phyloP scores from a whole-genome alignment of 352 stramenopile genomes.

The Globisporangium echinulatum region DNA sequence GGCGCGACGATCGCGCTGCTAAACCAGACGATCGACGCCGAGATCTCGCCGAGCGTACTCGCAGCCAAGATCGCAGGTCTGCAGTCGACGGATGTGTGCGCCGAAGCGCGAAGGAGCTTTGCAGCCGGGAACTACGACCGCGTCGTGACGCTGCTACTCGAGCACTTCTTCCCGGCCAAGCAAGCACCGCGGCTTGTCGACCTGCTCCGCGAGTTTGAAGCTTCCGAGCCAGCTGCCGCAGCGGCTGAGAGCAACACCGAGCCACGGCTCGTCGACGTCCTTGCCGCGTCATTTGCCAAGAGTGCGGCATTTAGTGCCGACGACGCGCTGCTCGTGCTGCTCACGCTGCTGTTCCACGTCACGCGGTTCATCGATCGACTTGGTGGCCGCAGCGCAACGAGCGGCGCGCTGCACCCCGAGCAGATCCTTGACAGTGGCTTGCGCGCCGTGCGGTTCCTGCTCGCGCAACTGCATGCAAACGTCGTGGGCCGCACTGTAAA shows the following conservation, averaged over 20 bases:
- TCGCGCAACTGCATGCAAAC: conserved; percentile 21
- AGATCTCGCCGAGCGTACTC: conserved; percentile 35
- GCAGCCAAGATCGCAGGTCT: conserved; percentile 43
- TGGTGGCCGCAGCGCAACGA: conserved; percentile 11
- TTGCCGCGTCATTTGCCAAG: conserved; percentile 32
- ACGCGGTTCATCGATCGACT: conserved; percentile 29
- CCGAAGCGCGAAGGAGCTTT: conserved; percentile 37
- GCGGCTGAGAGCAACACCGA: conserved; percentile 7
- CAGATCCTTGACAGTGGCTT: conserved; percentile 29
- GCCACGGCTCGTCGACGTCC: conserved; percentile 23
- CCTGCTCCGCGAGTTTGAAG: conserved; percentile 47
- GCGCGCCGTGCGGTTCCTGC: conserved; percentile 27
- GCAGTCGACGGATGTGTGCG: conserved; percentile 50
- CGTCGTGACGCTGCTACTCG: conserved; percentile 31
- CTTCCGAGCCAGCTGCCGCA: conserved; percentile 8
- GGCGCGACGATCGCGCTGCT: conserved; percentile 20
- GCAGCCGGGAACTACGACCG: conserved; percentile 28
- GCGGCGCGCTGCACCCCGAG: conserved; percentile 16
- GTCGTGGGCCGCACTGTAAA: conserved; percentile 8
- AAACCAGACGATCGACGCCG: conserved; percentile 32
- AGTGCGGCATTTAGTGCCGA: conserved; percentile 24
- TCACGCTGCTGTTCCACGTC: conserved; percentile 37
- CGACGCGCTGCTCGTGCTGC: conserved; percentile 26
- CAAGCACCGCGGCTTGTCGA: conserved; percentile 41
- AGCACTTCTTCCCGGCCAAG: conserved; percentile 47